These are phyloP conservation scores for Strobilomyces confusus DNA, from an alignment of 768 basidiomycete genomes.

Conservation along the genomic window DNA sequence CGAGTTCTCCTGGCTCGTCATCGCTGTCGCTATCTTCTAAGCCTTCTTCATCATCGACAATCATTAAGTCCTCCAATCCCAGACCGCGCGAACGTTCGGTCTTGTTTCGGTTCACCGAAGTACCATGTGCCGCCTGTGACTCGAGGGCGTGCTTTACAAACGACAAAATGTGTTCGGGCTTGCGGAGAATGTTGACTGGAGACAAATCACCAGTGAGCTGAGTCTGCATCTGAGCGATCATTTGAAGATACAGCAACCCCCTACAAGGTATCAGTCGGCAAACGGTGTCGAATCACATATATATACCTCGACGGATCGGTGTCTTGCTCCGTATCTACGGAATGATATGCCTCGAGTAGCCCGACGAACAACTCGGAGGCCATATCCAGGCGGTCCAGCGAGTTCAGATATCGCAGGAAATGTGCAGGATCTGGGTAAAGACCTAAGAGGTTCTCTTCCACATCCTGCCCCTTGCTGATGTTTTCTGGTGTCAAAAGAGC, in stretches of 20 bases:
- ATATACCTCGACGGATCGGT: constrained; percentile 22
- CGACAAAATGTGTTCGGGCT: constrained; percentile 70
- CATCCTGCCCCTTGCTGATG: constrained; percentile 34
- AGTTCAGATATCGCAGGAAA: constrained; percentile 63
- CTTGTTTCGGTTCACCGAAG: constrained; percentile 3
- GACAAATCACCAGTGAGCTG: constrained; percentile 53
- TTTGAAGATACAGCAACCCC: constrained; percentile 69
- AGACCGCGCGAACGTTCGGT: constrained; percentile 17
- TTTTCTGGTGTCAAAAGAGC: constrained; percentile 53
- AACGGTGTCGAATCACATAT: neutral
- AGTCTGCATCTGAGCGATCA: constrained; percentile 79
- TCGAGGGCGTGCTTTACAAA: constrained; percentile 81
- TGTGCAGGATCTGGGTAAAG: constrained; percentile 74
- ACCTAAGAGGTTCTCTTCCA: constrained; percentile 52
- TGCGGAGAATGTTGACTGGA: constrained; percentile 51
- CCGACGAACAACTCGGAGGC: constrained; percentile 69
- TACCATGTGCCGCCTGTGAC: constrained; percentile 21
- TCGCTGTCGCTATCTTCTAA: constrained; percentile 56
- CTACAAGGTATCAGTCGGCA: constrained; percentile 33
- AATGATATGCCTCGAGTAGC: constrained; percentile 66
- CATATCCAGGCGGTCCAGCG: constrained; percentile 64
- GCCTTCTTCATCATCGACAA: constrained; percentile 34
- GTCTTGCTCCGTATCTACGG: constrained; percentile 17
- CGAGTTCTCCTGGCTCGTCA: constrained; percentile 41
- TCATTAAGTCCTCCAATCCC: constrained; percentile 34